A percentile compares a stretch with the other conserved stretches of the same genome.
Conservation (phyloP, 2,329 filamentous ascomycete species). For the Cercospora sesami region DNA sequence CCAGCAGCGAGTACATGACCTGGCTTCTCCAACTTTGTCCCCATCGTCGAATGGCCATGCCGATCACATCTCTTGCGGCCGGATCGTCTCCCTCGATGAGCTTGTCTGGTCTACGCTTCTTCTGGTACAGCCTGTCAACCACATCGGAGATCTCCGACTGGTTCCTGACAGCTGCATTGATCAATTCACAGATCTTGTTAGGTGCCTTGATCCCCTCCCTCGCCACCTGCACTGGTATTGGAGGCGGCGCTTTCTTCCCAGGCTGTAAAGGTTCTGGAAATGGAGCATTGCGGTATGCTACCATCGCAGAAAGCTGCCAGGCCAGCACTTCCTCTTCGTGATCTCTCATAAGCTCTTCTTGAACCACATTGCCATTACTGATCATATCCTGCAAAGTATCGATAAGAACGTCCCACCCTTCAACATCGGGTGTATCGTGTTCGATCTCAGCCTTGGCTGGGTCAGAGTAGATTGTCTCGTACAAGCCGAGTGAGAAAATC, state of each 20-base stretch:
- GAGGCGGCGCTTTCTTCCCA: constrained; percentile 56
- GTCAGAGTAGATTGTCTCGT: constrained; percentile 72
- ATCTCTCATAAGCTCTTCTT: constrained; percentile 55
- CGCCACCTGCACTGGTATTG: constrained; percentile 63
- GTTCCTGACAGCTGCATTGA: constrained; percentile 65
- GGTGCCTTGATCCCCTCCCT: constrained; percentile 77
- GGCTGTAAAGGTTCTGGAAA: constrained; percentile 41
- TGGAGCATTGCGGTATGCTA: constrained; percentile 67
- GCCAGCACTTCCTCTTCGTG: constrained; percentile 67
- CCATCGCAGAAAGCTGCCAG: constrained; percentile 74
- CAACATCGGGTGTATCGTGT: constrained; percentile 57
- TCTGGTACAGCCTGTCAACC: constrained; percentile 56
- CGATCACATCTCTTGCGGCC: constrained; percentile 62
- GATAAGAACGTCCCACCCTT: constrained; percentile 65
- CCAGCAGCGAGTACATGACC: constrained; percentile 65
- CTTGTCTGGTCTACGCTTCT: constrained; percentile 49
- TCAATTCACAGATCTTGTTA: constrained; percentile 70
- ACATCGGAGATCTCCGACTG: constrained; percentile 62
- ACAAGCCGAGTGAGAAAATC: constrained; percentile 67
- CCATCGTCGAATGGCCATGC: constrained; percentile 74
- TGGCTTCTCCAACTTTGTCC: constrained; percentile 72
- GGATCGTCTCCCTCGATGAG: constrained; percentile 46
- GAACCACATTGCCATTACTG: constrained; percentile 36
- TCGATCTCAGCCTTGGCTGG: constrained; percentile 52
- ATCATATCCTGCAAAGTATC: constrained; percentile 59